Evolutionary conservation across 2,329 filamentous ascomycete genomes (phyloP), one percentile per base, ranked within the genome.

Genomic region (Leptodontidium sp.): DNA sequence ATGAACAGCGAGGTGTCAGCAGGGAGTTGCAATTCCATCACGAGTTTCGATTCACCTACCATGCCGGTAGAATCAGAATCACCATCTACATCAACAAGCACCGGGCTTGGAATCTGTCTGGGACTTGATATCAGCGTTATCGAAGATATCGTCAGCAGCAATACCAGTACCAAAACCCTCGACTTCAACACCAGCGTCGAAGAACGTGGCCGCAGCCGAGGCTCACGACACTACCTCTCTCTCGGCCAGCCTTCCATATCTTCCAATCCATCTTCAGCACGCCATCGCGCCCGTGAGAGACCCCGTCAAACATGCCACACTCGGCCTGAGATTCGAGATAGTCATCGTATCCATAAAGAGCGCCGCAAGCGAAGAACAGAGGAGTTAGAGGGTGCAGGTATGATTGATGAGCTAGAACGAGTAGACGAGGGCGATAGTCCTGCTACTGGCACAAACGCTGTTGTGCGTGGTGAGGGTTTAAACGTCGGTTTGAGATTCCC

Each of bases 1-100:
- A 74, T 74, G 73, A 76, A 75, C 53, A 69, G 65, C 32, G 69
- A 73, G n/a, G 26, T 75, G 14, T 68, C 64, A 21, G 65, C 64
- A 29, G 67, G 52, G 55, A 69, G 65, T 61, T 65, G 40, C 14
- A 29, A 15, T 49, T 71, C 61, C 17, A 50, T 55, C n/a, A 61
- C 58, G 0, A 62, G 38, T 11, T n/a, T 45, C 35, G 38, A 67
- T 17, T 63, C 61, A 9, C 58, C 65, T 3, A 64, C 61, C 11
- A 12, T 61, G 11, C 66, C 55, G 12, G 11, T 43, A 17, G 45
- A 63, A 17, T 15, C 26, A 35, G 26, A 12, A 21, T 21, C 38
- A 15, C 17, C 58, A 21, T 50, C 40, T 38, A 47, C 24, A n/a
- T 24, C 47, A 9, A 50, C 9, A 1, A 17, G n/a, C n/a, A 50